Evolutionary conservation across 345 rosid genomes (phyloP).

Genomic region (Eutrema heterophyllum): DNA sequence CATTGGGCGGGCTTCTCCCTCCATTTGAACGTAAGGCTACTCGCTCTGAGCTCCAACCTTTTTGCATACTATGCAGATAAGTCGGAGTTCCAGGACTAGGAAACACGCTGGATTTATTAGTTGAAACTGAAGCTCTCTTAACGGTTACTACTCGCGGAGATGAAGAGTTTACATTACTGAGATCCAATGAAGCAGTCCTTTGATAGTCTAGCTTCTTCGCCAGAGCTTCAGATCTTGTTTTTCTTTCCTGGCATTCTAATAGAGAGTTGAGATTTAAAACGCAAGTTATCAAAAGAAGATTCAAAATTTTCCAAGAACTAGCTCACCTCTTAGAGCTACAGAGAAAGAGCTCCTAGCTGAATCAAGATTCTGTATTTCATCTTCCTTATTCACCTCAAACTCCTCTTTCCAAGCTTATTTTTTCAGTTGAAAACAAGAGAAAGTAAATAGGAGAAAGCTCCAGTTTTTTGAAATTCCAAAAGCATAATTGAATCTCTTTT

Average conservation of each 20-base stretch:
- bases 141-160: constrained; percentile 60
- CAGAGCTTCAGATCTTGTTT: constrained; percentile 66
- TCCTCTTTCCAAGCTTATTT: constrained; percentile 52
- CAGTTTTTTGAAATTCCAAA: constrained; percentile 13
- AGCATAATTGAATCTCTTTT: constrained; percentile 24
- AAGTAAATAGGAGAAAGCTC: constrained; percentile 13
- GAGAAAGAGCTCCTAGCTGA: constrained; percentile 90
- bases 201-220: constrained; percentile 54
- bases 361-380: constrained; percentile 45
- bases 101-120: constrained; percentile 57
- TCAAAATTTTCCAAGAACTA: too few relatives aligned
- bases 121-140: constrained; percentile 46
- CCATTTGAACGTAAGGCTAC: constrained; percentile 57
- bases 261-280: background rate
- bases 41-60: constrained; percentile 96
- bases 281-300: background rate
- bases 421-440: constrained; percentile 11
- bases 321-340: constrained; percentile 72
- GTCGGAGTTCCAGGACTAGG: constrained; percentile 92
- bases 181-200: constrained; percentile 76
- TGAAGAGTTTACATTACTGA: constrained; percentile 53
- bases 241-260: constrained; percentile 75
- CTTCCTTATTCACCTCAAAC: constrained; percentile 38
- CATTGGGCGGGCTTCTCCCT: constrained; percentile 51
- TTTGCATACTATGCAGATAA: constrained; percentile 63